Base-by-base conservation (phyloP, 306 rosid genomes). In the Dalbergia cochinchinensis region DNA sequence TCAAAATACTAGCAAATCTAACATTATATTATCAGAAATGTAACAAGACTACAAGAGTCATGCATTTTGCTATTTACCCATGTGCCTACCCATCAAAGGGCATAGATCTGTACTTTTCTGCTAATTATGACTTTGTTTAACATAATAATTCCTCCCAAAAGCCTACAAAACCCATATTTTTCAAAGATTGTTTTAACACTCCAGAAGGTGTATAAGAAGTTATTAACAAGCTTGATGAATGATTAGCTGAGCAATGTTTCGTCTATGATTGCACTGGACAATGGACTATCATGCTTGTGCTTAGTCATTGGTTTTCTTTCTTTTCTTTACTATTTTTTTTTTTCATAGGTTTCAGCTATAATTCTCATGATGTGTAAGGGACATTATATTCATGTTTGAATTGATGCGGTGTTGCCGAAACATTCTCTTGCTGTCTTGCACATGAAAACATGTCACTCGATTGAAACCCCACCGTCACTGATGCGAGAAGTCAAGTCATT, bases 381-480 rank as follows among this genome's bases (percentile, higher is more conserved):
- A 26, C 31, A 26, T 26, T 26, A 26, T 26, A 26, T 26, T 26
- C 31, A 57, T 74, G 62, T 33, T 57, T 65, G 14, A 45, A 18
- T 44, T 39, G 20, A 42, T 33, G 64, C 16, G 61, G 53, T n/a
- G 60, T 60, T 58, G 64, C 8, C 22, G 48, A 58, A 67, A 74
- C 71, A 65, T 73, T 72, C 73, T 74, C 60, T 58, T 8, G 31
- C 19, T 42, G 83, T 26, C 31, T 26, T 26, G 31, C 31, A 26
- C 31, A 26, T 26, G 31, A 26, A 26, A 26, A 26, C 31, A 26
- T 26, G 2, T 26, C 41, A 37, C 41, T 57, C 12, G 54, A 70
- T 79, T 37, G 19, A 79, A 78, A 39, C 69, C 76, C 61, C 76
- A 76, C 47, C 66, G 55, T 69, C 31, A 31, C 4, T 42, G 1